Evolutionary conservation across 2,329 filamentous ascomycete genomes (phyloP).

Genomic region (Claviceps humidiphila): DNA sequence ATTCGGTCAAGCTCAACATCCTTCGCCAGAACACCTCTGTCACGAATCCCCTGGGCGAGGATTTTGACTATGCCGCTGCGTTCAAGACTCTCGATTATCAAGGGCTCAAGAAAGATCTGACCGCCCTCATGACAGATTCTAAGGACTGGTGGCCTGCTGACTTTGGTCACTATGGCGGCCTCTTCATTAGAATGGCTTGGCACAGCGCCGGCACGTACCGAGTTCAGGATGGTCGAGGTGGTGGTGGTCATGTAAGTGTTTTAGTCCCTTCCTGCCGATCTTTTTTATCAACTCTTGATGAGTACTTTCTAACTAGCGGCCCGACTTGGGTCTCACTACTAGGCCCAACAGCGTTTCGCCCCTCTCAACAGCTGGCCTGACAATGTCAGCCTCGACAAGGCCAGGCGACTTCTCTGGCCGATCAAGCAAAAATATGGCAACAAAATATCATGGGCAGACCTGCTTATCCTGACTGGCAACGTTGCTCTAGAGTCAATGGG

Average conservation of each 20-base stretch:
- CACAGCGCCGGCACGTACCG: slow-evolving; percentile 71
- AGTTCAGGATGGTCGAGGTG: slow-evolving; percentile 60
- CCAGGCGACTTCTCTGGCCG: slow-evolving; percentile 64
- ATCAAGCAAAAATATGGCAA: slow-evolving; percentile 77
- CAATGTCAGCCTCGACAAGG: slow-evolving; percentile 68
- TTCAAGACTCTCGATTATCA: slow-evolving; percentile 48
- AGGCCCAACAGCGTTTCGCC: slow-evolving; percentile 65
- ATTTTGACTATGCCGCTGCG: slow-evolving; percentile 59
- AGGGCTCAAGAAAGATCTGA: slow-evolving; percentile 64
- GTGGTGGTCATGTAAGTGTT: slow-evolving; percentile 41
- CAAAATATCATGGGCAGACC: slow-evolving; percentile 71
- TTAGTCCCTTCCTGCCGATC: background rate
- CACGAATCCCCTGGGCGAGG: slow-evolving; percentile 49
- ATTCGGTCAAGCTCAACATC: slow-evolving; percentile 53
- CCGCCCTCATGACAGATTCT: slow-evolving; percentile 61
- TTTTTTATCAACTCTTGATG: too few species aligned
- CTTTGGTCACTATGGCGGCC: slow-evolving; percentile 67
- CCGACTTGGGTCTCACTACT: background rate
- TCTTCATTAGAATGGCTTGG: slow-evolving; percentile 74
- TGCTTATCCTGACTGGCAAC: slow-evolving; percentile 59
- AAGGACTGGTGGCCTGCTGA: slow-evolving; percentile 76
- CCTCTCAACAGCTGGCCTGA: slow-evolving; percentile 73
- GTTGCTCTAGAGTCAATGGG: slow-evolving; percentile 68
- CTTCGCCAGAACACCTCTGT: slow-evolving; percentile 55
- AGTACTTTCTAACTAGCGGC: background rate